phyloP scores from a whole-genome alignment of 305 asterid species.

The Fraxinus ornus region DNA sequence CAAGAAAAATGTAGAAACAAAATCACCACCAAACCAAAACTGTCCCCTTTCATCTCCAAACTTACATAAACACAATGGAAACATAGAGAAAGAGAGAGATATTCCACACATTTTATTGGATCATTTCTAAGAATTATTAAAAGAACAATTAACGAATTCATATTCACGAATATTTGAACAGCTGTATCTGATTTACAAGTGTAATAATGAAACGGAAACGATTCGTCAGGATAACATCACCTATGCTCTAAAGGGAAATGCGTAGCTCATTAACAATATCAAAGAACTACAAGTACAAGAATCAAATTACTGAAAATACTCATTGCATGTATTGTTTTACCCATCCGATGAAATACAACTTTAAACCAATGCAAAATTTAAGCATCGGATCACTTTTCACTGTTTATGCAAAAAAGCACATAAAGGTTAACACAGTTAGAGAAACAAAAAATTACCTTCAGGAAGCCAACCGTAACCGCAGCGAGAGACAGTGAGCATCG shows the following conservation, averaged over 20 bases:
- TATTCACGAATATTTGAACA: neutral
- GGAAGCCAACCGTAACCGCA: slow-evolving; percentile 81
- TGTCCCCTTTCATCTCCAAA: neutral
- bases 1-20: neutral
- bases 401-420: neutral
- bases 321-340: neutral
- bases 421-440: neutral
- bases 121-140: neutral
- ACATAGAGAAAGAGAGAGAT: neutral
- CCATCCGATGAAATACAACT: neutral
- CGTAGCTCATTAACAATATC: neutral
- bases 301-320: neutral
- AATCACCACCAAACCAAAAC: neutral
- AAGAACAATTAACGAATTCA: neutral
- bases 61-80: neutral
- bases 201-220: neutral
- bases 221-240: neutral
- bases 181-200: neutral
- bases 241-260: neutral
- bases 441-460: slow-evolving; percentile 49
- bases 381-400: neutral
- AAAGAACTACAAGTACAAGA: neutral
- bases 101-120: neutral
- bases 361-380: neutral
- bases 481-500: slow-evolving; percentile 80